phyloP scores from a whole-genome alignment of 148 eudicot species.

The Persicaria tinctoria region DNA sequence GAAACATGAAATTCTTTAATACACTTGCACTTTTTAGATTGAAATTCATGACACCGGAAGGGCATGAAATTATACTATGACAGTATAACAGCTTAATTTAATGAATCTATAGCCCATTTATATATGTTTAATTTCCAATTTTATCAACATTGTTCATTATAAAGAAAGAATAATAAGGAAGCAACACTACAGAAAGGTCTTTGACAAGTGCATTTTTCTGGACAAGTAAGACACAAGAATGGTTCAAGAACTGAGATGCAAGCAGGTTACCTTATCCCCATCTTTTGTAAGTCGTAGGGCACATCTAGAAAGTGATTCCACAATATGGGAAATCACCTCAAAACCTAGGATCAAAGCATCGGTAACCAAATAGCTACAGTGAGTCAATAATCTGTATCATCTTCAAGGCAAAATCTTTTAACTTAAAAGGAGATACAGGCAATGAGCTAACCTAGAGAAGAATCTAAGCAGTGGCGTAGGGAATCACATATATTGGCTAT shows the following conservation, averaged over 20 bases:
- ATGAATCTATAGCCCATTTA: background rate
- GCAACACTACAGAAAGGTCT: background rate
- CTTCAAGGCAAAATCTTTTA: background rate
- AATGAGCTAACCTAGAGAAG: conserved; percentile 34
- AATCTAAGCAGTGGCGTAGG: conserved; percentile 50
- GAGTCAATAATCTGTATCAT: background rate
- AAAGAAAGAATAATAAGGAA: background rate
- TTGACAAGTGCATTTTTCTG: background rate
- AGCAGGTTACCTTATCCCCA: conserved; percentile 69
- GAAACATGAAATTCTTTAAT: background rate
- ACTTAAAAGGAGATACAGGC: background rate
- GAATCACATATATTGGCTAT: conserved; percentile 90
- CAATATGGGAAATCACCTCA: conserved; percentile 26
- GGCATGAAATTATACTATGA: no score
- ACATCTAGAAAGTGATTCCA: conserved; percentile 44
- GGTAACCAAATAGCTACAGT: background rate
- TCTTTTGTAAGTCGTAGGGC: conserved; percentile 70
- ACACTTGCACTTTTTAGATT: background rate
- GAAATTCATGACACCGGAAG: background rate
- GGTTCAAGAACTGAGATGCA: background rate
- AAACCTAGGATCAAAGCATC: conserved; percentile 29
- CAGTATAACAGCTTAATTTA: background rate
- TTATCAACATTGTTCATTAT: background rate
- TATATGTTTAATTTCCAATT: background rate
- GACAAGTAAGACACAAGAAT: background rate